Evolutionary conservation across 805 yeast genomes (phyloP).

Genomic region (Teunomyces stri): DNA sequence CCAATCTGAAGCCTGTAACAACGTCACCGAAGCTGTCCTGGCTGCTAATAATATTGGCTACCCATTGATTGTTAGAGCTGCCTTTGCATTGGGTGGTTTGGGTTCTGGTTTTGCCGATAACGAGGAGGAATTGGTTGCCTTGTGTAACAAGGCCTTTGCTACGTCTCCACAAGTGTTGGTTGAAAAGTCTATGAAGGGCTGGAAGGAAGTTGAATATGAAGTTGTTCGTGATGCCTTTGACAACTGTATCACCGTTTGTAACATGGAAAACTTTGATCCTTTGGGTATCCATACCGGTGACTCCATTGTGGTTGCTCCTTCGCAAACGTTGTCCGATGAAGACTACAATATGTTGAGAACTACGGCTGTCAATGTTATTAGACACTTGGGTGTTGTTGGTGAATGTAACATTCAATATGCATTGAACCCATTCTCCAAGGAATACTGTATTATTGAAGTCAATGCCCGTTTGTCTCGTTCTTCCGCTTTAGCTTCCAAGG

Average conservation of each 20-base stretch:
- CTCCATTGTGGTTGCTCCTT: constrained; percentile 97
- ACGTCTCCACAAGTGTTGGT: constrained; percentile 94
- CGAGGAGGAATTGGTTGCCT: constrained; percentile 73
- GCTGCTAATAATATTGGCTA: constrained; percentile 88
- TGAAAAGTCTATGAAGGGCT: constrained; percentile 96
- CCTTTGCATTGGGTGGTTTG: constrained; percentile 94
- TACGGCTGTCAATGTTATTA: constrained; percentile 93
- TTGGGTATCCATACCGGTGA: constrained; percentile 99
- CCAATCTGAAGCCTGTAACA: constrained; percentile 79
- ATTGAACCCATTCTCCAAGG: constrained; percentile 87
- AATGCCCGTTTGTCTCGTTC: constrained; percentile 97
- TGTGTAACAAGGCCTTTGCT: constrained; percentile 91
- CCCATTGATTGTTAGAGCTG: constrained; percentile 97
- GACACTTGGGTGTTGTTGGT: constrained; percentile 98
- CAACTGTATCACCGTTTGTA: constrained; percentile 98
- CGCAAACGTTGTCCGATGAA: constrained; percentile 94
- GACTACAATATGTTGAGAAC: constrained; percentile 98
- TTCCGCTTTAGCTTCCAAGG: constrained; percentile 98
- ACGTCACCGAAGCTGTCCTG: constrained; percentile 73
- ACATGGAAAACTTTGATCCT: constrained; percentile 99
- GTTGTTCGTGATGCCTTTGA: constrained; percentile 97
- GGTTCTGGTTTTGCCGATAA: constrained; percentile 97
- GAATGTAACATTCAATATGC: constrained; percentile 99
- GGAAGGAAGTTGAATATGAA: constrained; percentile 99
- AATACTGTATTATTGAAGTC: constrained; percentile 96